A percentile compares a stretch with the other conserved stretches of the same genome.
phyloP scores from a whole-genome alignment of 2,329 filamentous ascomycete genomes.

The Trichoderma sp. region DNA sequence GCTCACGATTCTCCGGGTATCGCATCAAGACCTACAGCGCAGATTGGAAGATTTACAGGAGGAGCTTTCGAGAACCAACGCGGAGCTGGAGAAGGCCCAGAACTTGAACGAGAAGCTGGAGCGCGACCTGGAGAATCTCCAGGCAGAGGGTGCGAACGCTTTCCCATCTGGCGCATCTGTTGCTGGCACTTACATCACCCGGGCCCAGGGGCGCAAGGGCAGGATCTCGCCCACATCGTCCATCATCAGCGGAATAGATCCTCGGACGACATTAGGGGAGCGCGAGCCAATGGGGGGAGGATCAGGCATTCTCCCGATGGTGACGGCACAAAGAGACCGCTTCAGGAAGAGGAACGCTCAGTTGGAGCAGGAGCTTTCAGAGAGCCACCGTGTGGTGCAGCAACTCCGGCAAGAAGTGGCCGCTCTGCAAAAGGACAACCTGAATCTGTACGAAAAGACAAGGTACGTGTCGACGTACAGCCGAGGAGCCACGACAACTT shows the following conservation, averaged over 20 bases:
- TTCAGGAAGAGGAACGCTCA: constrained; percentile 96
- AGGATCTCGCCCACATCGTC: constrained; percentile 88
- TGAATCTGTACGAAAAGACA: constrained; percentile 95
- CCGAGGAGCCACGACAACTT: constrained; percentile 59
- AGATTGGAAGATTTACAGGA: constrained; percentile 78
- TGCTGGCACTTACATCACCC: constrained; percentile 80
- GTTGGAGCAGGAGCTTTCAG: constrained; percentile 84
- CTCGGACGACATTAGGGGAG: constrained; percentile 47
- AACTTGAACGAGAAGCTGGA: constrained; percentile 86
- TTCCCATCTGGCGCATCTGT: constrained; percentile 91
- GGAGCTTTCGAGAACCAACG: constrained; percentile 77
- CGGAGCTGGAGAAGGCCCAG: constrained; percentile 80
- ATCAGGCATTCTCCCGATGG: constrained; percentile 92
- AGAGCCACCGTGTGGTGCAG: constrained; percentile 76
- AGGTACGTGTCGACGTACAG: constrained; percentile 94
- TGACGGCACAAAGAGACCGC: constrained; percentile 93
- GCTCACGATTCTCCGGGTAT: constrained; percentile 86
- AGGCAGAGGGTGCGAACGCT: constrained; percentile 77
- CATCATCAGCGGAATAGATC: constrained; percentile 95
- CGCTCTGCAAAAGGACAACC: constrained; percentile 90
- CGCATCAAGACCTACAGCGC: constrained; percentile 84
- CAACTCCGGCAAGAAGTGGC: constrained; percentile 87
- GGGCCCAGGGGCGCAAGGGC: constrained; percentile 61
- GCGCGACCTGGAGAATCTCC: constrained; percentile 82
- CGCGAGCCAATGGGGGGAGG: constrained; percentile 68